phyloP scores from a whole-genome alignment of 139 green algal species.

The Chlorella sp. region DNA sequence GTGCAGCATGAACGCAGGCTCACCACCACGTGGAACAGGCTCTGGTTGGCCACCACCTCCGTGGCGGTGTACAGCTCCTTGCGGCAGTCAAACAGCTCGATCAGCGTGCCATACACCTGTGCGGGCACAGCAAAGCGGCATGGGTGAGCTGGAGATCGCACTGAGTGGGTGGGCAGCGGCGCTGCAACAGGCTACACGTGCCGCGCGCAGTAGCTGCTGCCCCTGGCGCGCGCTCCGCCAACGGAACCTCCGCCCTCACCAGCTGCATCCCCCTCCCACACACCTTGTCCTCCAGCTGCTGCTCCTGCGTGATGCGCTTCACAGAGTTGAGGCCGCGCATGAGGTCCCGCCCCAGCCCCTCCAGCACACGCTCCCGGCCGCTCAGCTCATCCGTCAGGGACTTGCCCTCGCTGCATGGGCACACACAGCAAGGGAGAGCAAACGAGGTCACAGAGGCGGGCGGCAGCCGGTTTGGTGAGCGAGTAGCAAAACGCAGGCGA shows the following conservation, averaged over 20 bases:
- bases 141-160: neutral
- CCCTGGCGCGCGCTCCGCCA: no score
- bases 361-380: constrained; percentile 45
- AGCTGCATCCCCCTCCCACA: neutral
- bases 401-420: constrained; percentile 14
- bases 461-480: no score
- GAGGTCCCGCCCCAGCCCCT: constrained; percentile 74
- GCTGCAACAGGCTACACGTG: no score
- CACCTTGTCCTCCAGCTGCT: constrained; percentile 26
- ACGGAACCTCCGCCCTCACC: no score
- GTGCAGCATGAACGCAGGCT: neutral
- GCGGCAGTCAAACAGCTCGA: constrained; percentile 90
- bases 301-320: constrained; percentile 55
- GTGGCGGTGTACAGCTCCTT: constrained; percentile 83
- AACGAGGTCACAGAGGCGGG: no score
- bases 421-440: no score
- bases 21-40: constrained; percentile 78
- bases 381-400: constrained; percentile 30
- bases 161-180: no score
- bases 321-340: constrained; percentile 66
- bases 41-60: constrained; percentile 81
- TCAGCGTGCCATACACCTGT: constrained; percentile 86
- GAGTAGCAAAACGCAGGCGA: no score
- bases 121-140: neutral
- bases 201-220: no score